Evolutionary conservation across 108 stramenopile species (phyloP), one percentile per base, ranked within the genome.

Genomic region (Halocafeteria seosinensis): DNA sequence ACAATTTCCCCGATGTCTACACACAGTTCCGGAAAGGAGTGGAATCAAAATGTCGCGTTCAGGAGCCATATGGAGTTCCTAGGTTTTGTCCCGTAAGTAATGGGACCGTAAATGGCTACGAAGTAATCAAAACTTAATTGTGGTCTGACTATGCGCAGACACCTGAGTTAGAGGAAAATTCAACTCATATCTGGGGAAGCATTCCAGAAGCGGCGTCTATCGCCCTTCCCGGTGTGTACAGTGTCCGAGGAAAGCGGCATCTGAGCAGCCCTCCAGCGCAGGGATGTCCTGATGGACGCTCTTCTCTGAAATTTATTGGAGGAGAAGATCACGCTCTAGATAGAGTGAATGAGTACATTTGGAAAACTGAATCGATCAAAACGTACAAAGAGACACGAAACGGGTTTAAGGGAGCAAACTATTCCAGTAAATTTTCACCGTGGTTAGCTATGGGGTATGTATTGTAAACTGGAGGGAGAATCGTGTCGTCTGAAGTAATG

Each of bases 311-410:
- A 29, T 91, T 92, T 66, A 35, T 66, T 5, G 94, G 96, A 36
- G 96, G 96, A 5, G 94, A 95, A 71, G 78, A 85, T 6, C 87
- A 76, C 13, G 96, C 86, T 5, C 70, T 93, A 30, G 71, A 65
- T 1, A 76, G 96, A 4, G 79, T 98, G 34, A 67, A 88, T 30
- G 75, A 82, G 0, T 98, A 90, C 75, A 81, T 94, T 37, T 94
- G 83, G 80, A 85, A 88, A 25, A 79, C 86, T 61, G 92, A 97
- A 67, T 53, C 79, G 34, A 73, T 96, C 29, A 66, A 69, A 31
- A 64, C 68, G 3, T 98, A 98, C 83, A 91, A 91, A 66, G 87
- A 88, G 63, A 95, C 89, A 6, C 85, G 97, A 24, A 95, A 98
- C 74, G 97, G 92, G 0, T 86, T 95, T 89, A 71, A 94, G 30